phyloP scores from a whole-genome alignment of 768 basidiomycete genomes.

The Russula emetica region DNA sequence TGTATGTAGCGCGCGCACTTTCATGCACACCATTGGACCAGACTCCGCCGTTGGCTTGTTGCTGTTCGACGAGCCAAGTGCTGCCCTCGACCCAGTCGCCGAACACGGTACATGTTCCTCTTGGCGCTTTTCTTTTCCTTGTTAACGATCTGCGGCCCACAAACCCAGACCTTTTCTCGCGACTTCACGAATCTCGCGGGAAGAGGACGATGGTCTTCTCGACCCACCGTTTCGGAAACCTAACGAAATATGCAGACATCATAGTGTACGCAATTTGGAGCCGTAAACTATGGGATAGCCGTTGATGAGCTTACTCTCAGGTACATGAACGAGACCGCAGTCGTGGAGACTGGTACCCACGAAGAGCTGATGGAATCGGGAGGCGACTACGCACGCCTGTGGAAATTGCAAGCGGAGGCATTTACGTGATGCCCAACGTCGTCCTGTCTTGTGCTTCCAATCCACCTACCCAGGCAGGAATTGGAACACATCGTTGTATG shows the following conservation, averaged over 20 bases:
- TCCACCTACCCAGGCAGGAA: not conserved
- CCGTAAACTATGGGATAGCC: not conserved
- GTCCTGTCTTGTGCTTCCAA: not conserved
- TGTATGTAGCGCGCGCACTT: slow-evolving; percentile 46
- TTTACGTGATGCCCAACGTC: slow-evolving; percentile 36
- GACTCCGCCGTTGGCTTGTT: slow-evolving; percentile 52
- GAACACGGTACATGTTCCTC: slow-evolving; percentile 51
- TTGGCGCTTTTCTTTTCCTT: not conserved
- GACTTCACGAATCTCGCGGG: slow-evolving; percentile 60
- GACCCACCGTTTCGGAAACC: slow-evolving; percentile 64
- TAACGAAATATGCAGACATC: slow-evolving; percentile 52
- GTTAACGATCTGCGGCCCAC: slow-evolving; percentile 2
- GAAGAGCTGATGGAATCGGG: slow-evolving; percentile 47
- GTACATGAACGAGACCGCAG: slow-evolving; percentile 60
- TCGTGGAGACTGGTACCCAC: slow-evolving; percentile 67
- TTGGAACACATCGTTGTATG: not conserved
- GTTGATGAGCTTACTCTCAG: slow-evolving; percentile 35
- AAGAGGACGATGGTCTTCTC: slow-evolving; percentile 83
- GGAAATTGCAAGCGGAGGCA: slow-evolving; percentile 68
- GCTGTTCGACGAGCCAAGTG: slow-evolving; percentile 70
- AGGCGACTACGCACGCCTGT: slow-evolving; percentile 70
- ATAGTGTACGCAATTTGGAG: slow-evolving; percentile 10
- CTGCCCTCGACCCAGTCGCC: slow-evolving; percentile 68
- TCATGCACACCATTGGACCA: slow-evolving; percentile 55
- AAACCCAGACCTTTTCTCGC: slow-evolving; percentile 59